Evolutionary conservation across 257 asterid genomes (phyloP).

Genomic region (Jacaranda copaia): DNA sequence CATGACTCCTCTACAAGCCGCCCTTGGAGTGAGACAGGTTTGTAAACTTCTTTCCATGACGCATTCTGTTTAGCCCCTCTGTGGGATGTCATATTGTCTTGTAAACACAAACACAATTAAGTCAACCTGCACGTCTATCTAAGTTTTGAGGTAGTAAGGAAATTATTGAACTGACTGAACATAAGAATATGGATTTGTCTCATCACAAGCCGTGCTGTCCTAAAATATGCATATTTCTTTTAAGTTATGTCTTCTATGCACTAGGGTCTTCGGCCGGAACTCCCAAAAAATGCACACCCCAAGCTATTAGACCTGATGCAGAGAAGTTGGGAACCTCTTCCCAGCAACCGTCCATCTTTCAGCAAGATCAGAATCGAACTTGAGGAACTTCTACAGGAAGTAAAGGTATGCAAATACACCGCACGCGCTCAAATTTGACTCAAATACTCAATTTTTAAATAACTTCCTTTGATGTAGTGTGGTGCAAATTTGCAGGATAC

Average conservation of each 20-base stretch:
- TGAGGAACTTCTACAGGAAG: constrained; percentile 63
- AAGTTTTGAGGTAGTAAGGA: background rate
- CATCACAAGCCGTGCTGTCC: background rate
- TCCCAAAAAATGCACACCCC: constrained; percentile 70
- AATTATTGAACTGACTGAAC: background rate
- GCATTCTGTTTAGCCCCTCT: background rate
- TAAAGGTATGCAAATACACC: constrained; percentile 50
- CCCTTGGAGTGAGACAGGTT: constrained; percentile 92
- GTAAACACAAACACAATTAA: background rate
- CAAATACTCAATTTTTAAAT: background rate
- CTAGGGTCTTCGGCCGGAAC: constrained; percentile 93
- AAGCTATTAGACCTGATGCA: constrained; percentile 74
- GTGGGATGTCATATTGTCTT: background rate
- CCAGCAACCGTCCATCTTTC: constrained; percentile 76
- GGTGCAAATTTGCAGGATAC: constrained; percentile 47
- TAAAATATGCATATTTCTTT: background rate
- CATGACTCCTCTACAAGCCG: constrained; percentile 89
- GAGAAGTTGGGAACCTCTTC: constrained; percentile 83
- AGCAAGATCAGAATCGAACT: constrained; percentile 67
- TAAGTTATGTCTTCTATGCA: background rate
- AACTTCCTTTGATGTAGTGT: background rate
- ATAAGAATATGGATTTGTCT: background rate
- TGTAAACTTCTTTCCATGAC: constrained; percentile 29
- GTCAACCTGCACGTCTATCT: background rate
- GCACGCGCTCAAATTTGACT: background rate